Evolutionary conservation across 306 rosid species (phyloP), one percentile per base, ranked within the genome.

Genomic region (Cicer yamashitae): DNA sequence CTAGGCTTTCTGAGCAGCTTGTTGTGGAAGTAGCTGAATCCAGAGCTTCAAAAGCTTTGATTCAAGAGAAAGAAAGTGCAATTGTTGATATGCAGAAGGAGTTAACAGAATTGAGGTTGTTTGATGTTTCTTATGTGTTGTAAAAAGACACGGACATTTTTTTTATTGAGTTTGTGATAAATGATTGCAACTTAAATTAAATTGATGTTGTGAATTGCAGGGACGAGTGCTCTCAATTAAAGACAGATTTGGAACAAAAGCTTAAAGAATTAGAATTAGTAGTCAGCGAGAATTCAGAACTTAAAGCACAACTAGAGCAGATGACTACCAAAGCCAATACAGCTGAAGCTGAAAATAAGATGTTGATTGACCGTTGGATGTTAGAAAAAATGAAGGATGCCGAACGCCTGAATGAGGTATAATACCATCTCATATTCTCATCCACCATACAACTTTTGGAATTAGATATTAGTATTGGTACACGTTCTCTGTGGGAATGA

Each of bases 351-450:
- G 98, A 96, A 82, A 96, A 84, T 81, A 96, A 90, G 86, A 87
- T 90, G 96, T 85, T 96, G 77, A 78, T 90, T 81, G 98, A 96
- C 37, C 92, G 98, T 70, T 96, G 96, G 99, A 90, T 92, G 98
- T 84, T 96, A 74, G 96, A 90, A 81, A 94, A 96, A 83, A 96
- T 96, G 99, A 88, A 92, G 90, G 99, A 96, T 22, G 99, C 99
- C n/a, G 98, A 96, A 75, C 99, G 98, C 67, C 87, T 96, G 18
- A 96, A 96, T 65, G 99, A 92, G 99, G 99, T 96, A 84, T 7
- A 57, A 22, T 44, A 50, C 61, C 40, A 60, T 64, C 17, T 67
- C 62, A 44, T 65, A 51, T 57, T 64, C 34, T 67, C 66, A 39
- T 57, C 40, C 57, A 45, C 58, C 20, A 45, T 15, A 70, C 67